Evolutionary conservation across 2,329 filamentous ascomycete genomes (phyloP).

Genomic region (Neofusicoccum parvum): DNA sequence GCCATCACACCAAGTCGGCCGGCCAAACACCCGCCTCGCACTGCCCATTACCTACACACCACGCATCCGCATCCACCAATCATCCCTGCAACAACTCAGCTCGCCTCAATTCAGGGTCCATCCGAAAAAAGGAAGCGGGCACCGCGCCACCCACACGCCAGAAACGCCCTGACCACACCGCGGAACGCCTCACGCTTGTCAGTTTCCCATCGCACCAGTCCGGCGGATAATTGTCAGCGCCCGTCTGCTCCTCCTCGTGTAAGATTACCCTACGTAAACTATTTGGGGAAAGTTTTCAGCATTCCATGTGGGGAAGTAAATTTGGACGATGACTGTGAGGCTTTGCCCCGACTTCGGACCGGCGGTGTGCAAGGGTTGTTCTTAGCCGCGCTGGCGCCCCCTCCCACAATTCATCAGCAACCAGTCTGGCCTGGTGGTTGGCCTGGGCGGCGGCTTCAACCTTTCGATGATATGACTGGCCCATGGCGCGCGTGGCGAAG

Average conservation of each 20-base stretch:
- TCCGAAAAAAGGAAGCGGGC: too few relatives aligned
- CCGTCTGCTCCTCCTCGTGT: not conserved
- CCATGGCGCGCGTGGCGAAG: not conserved
- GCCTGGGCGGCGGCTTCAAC: not conserved
- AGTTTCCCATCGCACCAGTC: too few relatives aligned
- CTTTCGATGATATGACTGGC: not conserved
- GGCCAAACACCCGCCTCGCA: too few relatives aligned
- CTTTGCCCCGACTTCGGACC: not conserved
- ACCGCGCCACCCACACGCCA: too few relatives aligned
- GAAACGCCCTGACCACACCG: too few relatives aligned
- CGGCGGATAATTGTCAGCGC: too few relatives aligned
- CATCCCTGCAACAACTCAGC: too few relatives aligned
- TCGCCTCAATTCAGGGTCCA: too few relatives aligned
- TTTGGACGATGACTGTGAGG: not conserved
- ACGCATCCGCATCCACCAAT: too few relatives aligned
- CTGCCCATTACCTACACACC: too few relatives aligned
- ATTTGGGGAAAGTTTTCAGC: not conserved
- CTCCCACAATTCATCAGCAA: slow-evolving; percentile 2
- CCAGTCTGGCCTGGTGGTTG: not conserved
- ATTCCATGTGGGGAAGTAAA: not conserved
- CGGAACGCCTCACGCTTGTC: too few relatives aligned
- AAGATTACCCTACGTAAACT: slow-evolving; percentile 1
- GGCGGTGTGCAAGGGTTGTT: not conserved
- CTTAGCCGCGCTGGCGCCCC: not conserved
- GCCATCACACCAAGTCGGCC: too few relatives aligned